Evolutionary conservation across 805 yeast genomes (phyloP), one percentile per base, ranked within the genome.

Genomic region (Kuraishia piskuri): DNA sequence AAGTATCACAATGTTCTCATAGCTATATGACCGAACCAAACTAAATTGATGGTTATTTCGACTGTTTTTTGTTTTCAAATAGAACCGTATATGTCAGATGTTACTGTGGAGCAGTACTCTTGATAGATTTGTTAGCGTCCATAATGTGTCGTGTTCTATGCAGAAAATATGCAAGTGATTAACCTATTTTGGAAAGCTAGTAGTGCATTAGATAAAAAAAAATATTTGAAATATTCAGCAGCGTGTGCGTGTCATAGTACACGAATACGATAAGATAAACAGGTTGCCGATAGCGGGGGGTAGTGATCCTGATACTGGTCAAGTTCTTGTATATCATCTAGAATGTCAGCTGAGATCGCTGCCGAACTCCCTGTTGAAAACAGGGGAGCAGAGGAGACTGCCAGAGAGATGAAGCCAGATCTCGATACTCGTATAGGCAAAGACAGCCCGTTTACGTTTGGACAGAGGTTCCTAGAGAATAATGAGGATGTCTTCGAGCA

Each of bases 371-470:
- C 9, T 19, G 20, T 20, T 12, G 22, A 24, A 19, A 10, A 24
- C 19, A 25, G 48, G 24, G 14, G 45, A 3, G 51, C 36, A 20
- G 40, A 40, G 19, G 21, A 9, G 46, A 22, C 50, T 7, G 50
- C 45, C 8, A 57, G 56, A 25, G 59, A 56, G 7, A 48, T 22
- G 4, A 77, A 77, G 56, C 82, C 82, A 3, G 68, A 77, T 12
- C 66, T 78, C 48, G 79, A 76, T 53, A 72, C 86, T 2, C 70
- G 92, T 54, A 74, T 86, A 44, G 92, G 96, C 1, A 85, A 92
- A 56, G 97, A 91, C 60, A 75, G 81, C 37, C 99, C 99, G 5
- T 92, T 90, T 68, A 85, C 84, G 21, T 94, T 94, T 70, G 99
- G 99, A 10, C 95, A 90, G 66, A 75, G 99, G 53, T 81, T 70